Percentiles rank a stretch among this genome's conserved stretches.
These are phyloP conservation scores for Gaeumannomyces tritici DNA, from an alignment of 2,329 filamentous ascomycete genomes.

Conservation along the genomic window DNA sequence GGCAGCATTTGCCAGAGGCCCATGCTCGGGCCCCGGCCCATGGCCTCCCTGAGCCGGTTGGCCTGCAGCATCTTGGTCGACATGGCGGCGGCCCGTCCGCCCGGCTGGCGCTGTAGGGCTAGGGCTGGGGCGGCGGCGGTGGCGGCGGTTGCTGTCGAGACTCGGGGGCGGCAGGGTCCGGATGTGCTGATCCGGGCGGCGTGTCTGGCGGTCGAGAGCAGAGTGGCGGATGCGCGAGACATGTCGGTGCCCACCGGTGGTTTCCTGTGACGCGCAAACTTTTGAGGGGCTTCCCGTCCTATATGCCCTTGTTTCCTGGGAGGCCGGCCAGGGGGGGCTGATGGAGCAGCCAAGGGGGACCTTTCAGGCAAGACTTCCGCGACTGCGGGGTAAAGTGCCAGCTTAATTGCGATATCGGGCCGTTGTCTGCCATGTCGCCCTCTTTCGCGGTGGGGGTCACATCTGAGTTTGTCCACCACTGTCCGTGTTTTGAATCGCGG, in stretches of 20 bases:
- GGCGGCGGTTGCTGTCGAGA: neutral
- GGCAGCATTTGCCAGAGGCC: slow-evolving; percentile 58
- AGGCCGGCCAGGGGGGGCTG: too few relatives aligned
- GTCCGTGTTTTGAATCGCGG: neutral
- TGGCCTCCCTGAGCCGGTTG: slow-evolving; percentile 39
- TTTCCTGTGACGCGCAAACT: neutral
- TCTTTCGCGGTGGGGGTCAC: neutral
- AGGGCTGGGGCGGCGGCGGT: too few relatives aligned
- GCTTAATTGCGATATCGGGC: neutral
- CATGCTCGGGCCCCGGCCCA: slow-evolving; percentile 38
- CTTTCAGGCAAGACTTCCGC: neutral
- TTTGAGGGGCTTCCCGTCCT: neutral
- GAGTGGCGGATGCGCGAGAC: neutral
- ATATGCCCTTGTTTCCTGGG: neutral
- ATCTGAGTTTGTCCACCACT: neutral
- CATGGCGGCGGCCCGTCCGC: neutral
- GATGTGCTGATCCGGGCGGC: neutral
- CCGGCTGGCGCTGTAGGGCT: too few relatives aligned
- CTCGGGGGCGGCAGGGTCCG: neutral
- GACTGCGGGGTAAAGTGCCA: neutral
- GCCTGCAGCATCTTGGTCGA: slow-evolving; percentile 26
- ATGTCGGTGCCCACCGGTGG: neutral
- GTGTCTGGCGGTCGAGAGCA: neutral
- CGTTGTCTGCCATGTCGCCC: neutral
- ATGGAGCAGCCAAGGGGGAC: neutral